These are phyloP conservation scores for Lomentospora prolificans DNA, from an alignment of 2,329 filamentous ascomycete species.

Conservation along the genomic window DNA sequence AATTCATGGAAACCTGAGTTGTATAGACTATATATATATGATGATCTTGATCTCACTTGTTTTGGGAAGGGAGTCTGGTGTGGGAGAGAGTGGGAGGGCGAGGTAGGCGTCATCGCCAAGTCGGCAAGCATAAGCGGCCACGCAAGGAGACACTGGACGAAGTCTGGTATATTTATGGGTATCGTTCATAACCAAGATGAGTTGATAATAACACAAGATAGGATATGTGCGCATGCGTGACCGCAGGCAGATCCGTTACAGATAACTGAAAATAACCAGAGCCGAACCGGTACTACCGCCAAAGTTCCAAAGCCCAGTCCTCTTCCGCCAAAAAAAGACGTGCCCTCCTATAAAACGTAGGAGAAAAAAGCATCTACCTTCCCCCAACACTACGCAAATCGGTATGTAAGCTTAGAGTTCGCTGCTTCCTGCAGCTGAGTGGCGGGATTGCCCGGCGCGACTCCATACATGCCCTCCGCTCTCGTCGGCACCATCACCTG, in stretches of 20 bases:
- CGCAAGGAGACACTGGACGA: neutral
- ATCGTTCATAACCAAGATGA: neutral
- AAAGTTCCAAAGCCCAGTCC: too few relatives aligned
- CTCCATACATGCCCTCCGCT: neutral
- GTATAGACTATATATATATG: neutral
- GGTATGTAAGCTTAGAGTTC: neutral
- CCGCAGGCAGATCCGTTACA: too few relatives aligned
- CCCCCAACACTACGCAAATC: neutral
- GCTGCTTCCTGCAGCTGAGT: neutral
- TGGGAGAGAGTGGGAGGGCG: neutral
- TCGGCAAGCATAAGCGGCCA: neutral
- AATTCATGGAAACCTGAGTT: neutral
- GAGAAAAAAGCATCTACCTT: neutral
- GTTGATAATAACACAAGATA: neutral
- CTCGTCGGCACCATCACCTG: neutral
- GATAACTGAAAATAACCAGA: too few relatives aligned
- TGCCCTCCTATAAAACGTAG: too few relatives aligned
- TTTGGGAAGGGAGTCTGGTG: neutral
- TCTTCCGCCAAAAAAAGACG: too few relatives aligned
- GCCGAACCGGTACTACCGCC: too few relatives aligned
- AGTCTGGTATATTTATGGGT: neutral
- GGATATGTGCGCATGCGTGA: neutral
- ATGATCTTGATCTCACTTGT: neutral
- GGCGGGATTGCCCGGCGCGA: neutral
- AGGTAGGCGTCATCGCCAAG: neutral